A percentile compares a stretch with the other conserved stretches of the same genome.
These are phyloP conservation scores for Apiotrichum gracile DNA, from an alignment of 1,284 basidiomycete genomes.

Conservation along the genomic window DNA sequence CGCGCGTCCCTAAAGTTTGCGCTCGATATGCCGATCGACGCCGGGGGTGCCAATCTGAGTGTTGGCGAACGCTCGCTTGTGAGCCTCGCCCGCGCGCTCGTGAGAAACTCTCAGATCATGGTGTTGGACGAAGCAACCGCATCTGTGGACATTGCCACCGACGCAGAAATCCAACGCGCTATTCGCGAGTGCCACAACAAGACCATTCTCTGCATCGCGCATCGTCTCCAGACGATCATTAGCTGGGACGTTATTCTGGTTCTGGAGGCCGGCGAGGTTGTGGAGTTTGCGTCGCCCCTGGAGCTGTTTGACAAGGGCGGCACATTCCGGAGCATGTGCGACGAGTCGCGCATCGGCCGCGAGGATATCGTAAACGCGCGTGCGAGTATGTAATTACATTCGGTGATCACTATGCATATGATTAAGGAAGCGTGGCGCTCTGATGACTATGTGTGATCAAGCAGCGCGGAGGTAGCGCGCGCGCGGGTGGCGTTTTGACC, in stretches of 20 bases:
- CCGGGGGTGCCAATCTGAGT: slow-evolving; percentile 28
- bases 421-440: too few species aligned
- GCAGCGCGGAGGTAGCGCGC: too few species aligned
- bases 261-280: slow-evolving; percentile 37
- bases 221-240: slow-evolving; percentile 65
- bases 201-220: slow-evolving; percentile 63
- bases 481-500: too few species aligned
- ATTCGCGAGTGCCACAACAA: slow-evolving; percentile 62
- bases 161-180: slow-evolving; percentile 65
- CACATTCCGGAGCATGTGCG: slow-evolving; percentile 42
- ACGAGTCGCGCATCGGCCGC: slow-evolving; percentile 45
- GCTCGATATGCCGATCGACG: slow-evolving; percentile 49
- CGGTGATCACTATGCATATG: too few species aligned
- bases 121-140: slow-evolving; percentile 53
- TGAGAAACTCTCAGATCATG: slow-evolving; percentile 63
- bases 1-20: slow-evolving; percentile 71
- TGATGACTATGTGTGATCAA: too few species aligned
- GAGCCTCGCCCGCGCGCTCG: slow-evolving; percentile 62
- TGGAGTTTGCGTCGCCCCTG: slow-evolving; percentile 43
- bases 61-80: slow-evolving; percentile 38
- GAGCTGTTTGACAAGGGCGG: slow-evolving; percentile 38
- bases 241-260: slow-evolving; percentile 46
- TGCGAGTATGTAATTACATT: too few species aligned
- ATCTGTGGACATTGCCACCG: slow-evolving; percentile 71
- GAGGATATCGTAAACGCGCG: slow-evolving; percentile 34